Conservation (phyloP, 1,139 yeast genomes). For the Protomyces gravidus region DNA sequence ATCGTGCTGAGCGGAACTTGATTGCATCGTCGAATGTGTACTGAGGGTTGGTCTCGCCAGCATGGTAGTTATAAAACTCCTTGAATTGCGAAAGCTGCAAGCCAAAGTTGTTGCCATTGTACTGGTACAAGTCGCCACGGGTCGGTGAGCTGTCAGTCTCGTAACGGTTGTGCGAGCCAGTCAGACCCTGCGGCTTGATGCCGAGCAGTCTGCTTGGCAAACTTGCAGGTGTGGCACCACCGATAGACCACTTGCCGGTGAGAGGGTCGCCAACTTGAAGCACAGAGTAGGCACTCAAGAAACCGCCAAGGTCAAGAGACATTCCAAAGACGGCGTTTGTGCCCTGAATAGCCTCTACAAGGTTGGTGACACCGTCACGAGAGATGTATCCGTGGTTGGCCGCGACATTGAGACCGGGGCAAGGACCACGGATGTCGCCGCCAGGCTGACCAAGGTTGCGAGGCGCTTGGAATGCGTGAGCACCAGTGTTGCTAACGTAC, state of each 20-base stretch:
- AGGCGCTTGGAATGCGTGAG: not conserved
- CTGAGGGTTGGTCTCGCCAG: not conserved
- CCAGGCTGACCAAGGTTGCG: not conserved
- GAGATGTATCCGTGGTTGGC: conserved; percentile 1
- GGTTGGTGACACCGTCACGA: not conserved
- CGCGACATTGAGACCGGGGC: not conserved
- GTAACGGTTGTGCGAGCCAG: conserved; percentile 2
- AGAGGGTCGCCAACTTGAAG: not conserved
- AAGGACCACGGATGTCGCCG: not conserved
- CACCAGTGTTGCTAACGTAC: not conserved
- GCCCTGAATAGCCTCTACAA: not conserved
- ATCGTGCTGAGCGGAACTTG: not conserved
- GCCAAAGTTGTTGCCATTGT: not conserved
- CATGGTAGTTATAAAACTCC: not conserved
- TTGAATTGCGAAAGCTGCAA: not conserved
- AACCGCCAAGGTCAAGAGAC: not conserved
- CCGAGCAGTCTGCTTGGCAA: not conserved
- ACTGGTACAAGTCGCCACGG: not conserved
- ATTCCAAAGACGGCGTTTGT: not conserved
- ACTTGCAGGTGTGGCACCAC: not conserved
- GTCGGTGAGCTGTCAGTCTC: not conserved
- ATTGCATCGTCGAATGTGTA: not conserved
- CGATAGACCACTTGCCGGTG: not conserved
- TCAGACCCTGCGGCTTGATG: not conserved
- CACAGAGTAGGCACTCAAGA: not conserved